Evolutionary conservation across 2,329 filamentous ascomycete species (phyloP).

Genomic region (Fusarium foetens): DNA sequence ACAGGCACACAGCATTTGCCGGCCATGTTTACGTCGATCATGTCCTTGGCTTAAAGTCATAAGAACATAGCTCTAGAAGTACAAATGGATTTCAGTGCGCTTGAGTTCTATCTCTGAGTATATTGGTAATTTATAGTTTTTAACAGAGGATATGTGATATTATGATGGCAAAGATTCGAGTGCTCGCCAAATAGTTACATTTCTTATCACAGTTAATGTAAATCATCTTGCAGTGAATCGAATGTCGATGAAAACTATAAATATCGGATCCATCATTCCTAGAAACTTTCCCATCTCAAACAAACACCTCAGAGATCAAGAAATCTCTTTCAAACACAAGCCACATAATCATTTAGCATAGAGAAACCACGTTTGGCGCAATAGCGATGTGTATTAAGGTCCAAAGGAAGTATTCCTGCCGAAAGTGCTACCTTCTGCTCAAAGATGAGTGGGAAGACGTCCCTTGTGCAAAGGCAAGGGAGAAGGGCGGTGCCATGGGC

Average conservation of each 20-base stretch:
- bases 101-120: not conserved
- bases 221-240: not conserved
- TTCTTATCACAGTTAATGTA: not conserved
- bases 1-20: too few relatives aligned
- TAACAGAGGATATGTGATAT: not conserved
- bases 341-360: rapidly evolving
- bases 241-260: not conserved
- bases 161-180: not conserved
- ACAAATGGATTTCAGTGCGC: not conserved
- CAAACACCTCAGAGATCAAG: not conserved
- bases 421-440: not conserved
- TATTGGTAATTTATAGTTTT: not conserved
- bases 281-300: too few relatives aligned
- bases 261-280: not conserved
- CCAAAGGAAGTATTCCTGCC: not conserved
- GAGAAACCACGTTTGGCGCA: rapidly evolving
- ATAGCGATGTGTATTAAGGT: not conserved
- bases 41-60: not conserved
- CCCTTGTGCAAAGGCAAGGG: not conserved
- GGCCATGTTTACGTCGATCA: too few relatives aligned
- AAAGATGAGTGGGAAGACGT: not conserved
- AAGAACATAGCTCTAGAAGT: not conserved
- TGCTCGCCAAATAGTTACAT: not conserved
- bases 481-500: not conserved
- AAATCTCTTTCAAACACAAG: too few relatives aligned